Conservation (phyloP, 1,284 basidiomycete species). For the Pholiota adiposa region DNA sequence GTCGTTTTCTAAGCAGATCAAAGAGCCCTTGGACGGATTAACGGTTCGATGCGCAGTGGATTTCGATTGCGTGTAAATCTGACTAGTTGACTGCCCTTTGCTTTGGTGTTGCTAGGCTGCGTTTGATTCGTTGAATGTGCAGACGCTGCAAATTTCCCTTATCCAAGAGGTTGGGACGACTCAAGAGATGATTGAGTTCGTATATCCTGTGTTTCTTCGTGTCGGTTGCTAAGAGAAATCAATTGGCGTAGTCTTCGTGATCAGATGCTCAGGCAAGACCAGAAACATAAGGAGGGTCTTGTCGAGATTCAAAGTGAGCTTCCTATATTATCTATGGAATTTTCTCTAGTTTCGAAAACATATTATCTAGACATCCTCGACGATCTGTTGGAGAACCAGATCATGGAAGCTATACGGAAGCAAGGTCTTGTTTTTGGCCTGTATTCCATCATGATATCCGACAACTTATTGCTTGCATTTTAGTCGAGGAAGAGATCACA, state of each 20-base stretch:
- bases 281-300: constrained; percentile 45
- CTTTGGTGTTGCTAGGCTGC: constrained; percentile 22
- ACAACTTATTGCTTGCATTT: not conserved
- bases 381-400: constrained; percentile 46
- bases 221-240: not conserved
- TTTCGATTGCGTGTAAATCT: not conserved
- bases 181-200: constrained; percentile 31
- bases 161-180: constrained; percentile 27
- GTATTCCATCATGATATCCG: not conserved
- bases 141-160: constrained; percentile 33
- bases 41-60: constrained; percentile 19
- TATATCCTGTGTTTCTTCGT: constrained; percentile 5
- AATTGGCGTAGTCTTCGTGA: constrained; percentile 41
- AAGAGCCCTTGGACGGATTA: constrained; percentile 20
- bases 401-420: constrained; percentile 46
- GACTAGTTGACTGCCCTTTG: not conserved
- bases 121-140: constrained; percentile 31
- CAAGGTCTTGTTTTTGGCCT: constrained; percentile 39
- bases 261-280: constrained; percentile 45
- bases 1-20: constrained; percentile 18
- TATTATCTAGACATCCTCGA: constrained; percentile 45
- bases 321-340: constrained; percentile 5
- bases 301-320: constrained; percentile 49
- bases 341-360: not conserved
- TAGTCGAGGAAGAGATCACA: constrained; percentile 49